Base-by-base conservation (phyloP, 2,329 filamentous ascomycete species). In the Polychaeton citri region DNA sequence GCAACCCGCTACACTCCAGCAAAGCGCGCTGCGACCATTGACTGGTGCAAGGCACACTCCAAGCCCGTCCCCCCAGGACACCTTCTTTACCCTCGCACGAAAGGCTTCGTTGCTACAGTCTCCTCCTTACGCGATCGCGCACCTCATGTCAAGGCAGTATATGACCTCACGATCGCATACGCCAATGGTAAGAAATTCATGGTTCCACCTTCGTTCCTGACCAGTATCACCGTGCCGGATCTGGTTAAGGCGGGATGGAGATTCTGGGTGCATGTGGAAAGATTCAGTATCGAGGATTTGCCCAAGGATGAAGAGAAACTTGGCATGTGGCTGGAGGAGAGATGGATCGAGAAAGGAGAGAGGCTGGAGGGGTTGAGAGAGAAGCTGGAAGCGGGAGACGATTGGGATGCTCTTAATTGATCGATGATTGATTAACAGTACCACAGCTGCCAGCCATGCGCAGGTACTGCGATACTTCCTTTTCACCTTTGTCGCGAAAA, bases 81-180 rank as follows among this genome's bases (percentile, higher is more conserved):
- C 52, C 62, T 74, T 9, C 62, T 78, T 13, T 76, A 75, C 45
- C 72, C 72, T 16, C 65, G 72, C 20, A 74, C 67, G 15, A 76
- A 71, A 50, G 73, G 73, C 34, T 78, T 79, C 51, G 62, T 76
- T 33, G 65, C 71, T 19, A 72, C 68, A 2, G 69, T 76, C 8
- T 66, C 71, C 50, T 66, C 72, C 38, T 57, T 78, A 35, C 51
- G 56, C 9, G 12, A 28, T 28, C 33, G 44, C 3, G 42, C 49
- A 15, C 38, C 49, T 12, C 57, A 59, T 32, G 48, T 61, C 6
- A 52, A 49, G 33, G 54, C 55, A 3, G 56, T 61, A 4, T 59
- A 58, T 47, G 58, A 61, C 34, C 38, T 59, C n/a, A 60, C 57
- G 1, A 44, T 61, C n/a, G 57, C 57, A 4, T 61, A 60, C 34